Evolutionary conservation across 768 basidiomycete genomes (phyloP).

Genomic region (Wakefieldia striispora): DNA sequence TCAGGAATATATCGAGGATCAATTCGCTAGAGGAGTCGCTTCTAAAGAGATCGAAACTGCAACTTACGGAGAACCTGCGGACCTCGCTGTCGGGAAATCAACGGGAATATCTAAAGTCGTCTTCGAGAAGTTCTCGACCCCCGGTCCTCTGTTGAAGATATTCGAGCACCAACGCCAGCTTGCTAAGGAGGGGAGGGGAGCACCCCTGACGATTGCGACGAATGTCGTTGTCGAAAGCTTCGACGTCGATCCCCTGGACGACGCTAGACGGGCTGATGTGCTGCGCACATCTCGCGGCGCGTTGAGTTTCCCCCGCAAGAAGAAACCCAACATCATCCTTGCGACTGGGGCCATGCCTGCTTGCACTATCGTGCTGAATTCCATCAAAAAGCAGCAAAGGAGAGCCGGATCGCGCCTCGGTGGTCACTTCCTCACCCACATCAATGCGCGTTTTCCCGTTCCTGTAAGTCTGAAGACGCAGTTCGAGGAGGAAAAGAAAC

Average conservation of each 20-base stretch:
- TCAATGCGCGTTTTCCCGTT: constrained; percentile 8
- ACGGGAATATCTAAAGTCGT: constrained; percentile 3
- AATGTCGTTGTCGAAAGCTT: constrained; percentile 10
- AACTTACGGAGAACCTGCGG: neutral
- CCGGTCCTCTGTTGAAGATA: constrained; percentile 13
- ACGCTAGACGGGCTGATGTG: constrained; percentile 3
- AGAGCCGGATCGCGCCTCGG: constrained; percentile 14
- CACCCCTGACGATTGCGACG: constrained; percentile 16
- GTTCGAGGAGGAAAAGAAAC: too few relatives aligned
- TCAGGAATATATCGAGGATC: neutral
- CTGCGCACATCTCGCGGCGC: constrained; percentile 17
- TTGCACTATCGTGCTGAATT: constrained; percentile 18
- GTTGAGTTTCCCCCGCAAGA: constrained; percentile 6
- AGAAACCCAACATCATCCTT: constrained; percentile 18
- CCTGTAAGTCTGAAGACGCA: neutral
- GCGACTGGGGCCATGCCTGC: constrained; percentile 19
- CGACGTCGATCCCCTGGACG: constrained; percentile 10
- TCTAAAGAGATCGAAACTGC: neutral
- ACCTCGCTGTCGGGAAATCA: constrained; percentile 15
- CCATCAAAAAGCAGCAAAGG: constrained; percentile 5
- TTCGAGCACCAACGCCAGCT: constrained; percentile 14
- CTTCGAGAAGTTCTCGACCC: constrained; percentile 20
- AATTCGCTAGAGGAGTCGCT: neutral
- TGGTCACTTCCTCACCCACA: too few relatives aligned
- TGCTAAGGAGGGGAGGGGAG: constrained; percentile 4